These are phyloP conservation scores for Saccharomyces hybrid DNA, from an alignment of 1,139 yeast species.

Conservation along the genomic window DNA sequence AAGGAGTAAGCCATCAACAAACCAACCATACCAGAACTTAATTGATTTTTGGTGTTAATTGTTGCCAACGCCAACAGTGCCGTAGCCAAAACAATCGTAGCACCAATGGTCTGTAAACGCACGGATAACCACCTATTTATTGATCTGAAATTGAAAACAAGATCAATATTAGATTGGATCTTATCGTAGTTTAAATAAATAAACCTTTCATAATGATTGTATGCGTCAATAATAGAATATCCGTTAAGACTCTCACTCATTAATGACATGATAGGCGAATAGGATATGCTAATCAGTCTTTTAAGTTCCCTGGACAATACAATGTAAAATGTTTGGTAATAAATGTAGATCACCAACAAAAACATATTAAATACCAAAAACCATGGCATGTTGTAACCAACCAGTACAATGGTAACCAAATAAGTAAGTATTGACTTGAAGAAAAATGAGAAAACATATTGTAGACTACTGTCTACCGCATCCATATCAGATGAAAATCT, in stretches of 20 bases:
- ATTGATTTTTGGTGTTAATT: slow-evolving; percentile 40
- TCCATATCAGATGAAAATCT: slow-evolving; percentile 65
- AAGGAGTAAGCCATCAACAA: slow-evolving; percentile 65
- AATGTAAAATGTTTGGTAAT: slow-evolving; percentile 47
- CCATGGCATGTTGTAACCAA: slow-evolving; percentile 45
- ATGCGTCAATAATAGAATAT: slow-evolving; percentile 53
- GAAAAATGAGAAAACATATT: slow-evolving; percentile 40
- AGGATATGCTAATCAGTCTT: slow-evolving; percentile 43
- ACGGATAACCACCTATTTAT: slow-evolving; percentile 67
- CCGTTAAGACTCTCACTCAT: slow-evolving; percentile 57
- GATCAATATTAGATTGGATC: slow-evolving; percentile 55
- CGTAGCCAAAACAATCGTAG: slow-evolving; percentile 52
- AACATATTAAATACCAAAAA: slow-evolving; percentile 39
- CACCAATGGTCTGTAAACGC: slow-evolving; percentile 62
- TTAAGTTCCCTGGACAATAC: slow-evolving; percentile 50
- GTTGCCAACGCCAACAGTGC: slow-evolving; percentile 51
- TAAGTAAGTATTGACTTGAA: slow-evolving; percentile 40
- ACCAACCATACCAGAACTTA: slow-evolving; percentile 66
- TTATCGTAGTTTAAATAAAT: slow-evolving; percentile 47
- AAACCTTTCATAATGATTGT: slow-evolving; percentile 45
- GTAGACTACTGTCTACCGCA: slow-evolving; percentile 48
- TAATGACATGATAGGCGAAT: slow-evolving; percentile 58
- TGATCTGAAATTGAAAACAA: slow-evolving; percentile 47
- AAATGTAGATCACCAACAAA: slow-evolving; percentile 40
- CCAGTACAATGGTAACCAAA: slow-evolving; percentile 42